These are phyloP conservation scores for Echria macrotheca DNA, from an alignment of 495 filamentous ascomycete genomes.

Conservation along the genomic window DNA sequence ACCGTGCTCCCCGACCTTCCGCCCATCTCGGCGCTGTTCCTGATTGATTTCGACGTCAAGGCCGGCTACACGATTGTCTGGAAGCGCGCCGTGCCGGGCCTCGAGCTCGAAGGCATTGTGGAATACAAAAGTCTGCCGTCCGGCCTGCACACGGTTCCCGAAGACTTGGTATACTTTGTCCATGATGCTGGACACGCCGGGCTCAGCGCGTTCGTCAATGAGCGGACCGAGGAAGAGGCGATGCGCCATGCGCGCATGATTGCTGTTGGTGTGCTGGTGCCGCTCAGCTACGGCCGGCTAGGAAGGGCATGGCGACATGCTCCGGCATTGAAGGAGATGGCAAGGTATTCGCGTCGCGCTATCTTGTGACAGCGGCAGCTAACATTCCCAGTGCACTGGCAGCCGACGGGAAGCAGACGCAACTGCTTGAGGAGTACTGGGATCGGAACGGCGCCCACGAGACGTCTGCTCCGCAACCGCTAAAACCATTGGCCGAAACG, in stretches of 20 bases:
- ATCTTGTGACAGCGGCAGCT: background rate
- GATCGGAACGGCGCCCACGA: constrained; percentile 54
- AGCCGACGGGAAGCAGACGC: constrained; percentile 48
- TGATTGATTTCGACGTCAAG: constrained; percentile 82
- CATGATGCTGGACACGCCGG: constrained; percentile 75
- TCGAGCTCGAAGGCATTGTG: constrained; percentile 81
- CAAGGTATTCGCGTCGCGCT: constrained; percentile 45
- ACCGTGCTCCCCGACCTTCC: constrained; percentile 52
- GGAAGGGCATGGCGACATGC: constrained; percentile 90
- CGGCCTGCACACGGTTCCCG: constrained; percentile 79
- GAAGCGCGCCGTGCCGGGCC: constrained; percentile 65
- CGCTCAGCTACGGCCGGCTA: constrained; percentile 76
- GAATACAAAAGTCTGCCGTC: constrained; percentile 94
- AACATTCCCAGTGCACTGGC: constrained; percentile 41
- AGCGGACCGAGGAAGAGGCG: constrained; percentile 63
- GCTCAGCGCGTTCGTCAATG: constrained; percentile 87
- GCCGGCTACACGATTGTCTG: constrained; percentile 82
- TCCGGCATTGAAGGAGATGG: constrained; percentile 65
- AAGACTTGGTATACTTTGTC: constrained; percentile 91
- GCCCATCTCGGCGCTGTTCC: constrained; percentile 74
- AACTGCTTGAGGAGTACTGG: constrained; percentile 76
- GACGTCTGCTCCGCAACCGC: constrained; percentile 36
- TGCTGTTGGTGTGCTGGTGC: constrained; percentile 82
- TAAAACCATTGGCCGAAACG: constrained; percentile 48
- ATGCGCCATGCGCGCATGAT: constrained; percentile 89